phyloP scores from a whole-genome alignment of 306 rosid genomes.

The Pterocarpus macrocarpus region DNA sequence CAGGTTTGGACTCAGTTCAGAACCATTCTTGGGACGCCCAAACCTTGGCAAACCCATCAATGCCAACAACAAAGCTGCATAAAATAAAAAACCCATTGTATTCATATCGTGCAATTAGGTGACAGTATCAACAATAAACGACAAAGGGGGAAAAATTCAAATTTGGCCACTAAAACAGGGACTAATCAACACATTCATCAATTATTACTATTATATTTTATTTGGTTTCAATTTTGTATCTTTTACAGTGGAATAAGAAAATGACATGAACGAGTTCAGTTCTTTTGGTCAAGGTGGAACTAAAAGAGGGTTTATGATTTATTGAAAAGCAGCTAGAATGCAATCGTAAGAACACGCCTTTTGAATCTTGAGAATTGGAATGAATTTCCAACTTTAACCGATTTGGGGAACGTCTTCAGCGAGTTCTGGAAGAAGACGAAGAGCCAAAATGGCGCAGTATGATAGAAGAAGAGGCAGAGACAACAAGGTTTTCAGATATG shows the following conservation, averaged over 20 bases:
- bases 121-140: no score
- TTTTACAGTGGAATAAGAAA: not conserved
- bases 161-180: not conserved
- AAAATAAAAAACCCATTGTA: not conserved
- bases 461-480: not conserved
- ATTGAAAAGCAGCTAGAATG: not conserved
- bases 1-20: conserved; percentile 68
- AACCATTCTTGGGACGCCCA: conserved; percentile 64
- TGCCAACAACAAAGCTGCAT: conserved; percentile 21
- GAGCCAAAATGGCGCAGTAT: not conserved
- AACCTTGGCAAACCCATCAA: conserved; percentile 65
- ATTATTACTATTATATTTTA: no score
- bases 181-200: not conserved
- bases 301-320: not conserved
- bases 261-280: not conserved
- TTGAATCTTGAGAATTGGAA: not conserved
- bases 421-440: not conserved
- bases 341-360: not conserved
- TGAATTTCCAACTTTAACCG: not conserved
- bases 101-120: not conserved
- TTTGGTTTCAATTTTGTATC: not conserved
- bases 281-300: not conserved
- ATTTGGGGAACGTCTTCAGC: not conserved
- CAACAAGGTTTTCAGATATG: not conserved
- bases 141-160: not conserved